These are phyloP conservation scores for Cytidiella melzeri DNA, from an alignment of 768 basidiomycete genomes.

Conservation along the genomic window DNA sequence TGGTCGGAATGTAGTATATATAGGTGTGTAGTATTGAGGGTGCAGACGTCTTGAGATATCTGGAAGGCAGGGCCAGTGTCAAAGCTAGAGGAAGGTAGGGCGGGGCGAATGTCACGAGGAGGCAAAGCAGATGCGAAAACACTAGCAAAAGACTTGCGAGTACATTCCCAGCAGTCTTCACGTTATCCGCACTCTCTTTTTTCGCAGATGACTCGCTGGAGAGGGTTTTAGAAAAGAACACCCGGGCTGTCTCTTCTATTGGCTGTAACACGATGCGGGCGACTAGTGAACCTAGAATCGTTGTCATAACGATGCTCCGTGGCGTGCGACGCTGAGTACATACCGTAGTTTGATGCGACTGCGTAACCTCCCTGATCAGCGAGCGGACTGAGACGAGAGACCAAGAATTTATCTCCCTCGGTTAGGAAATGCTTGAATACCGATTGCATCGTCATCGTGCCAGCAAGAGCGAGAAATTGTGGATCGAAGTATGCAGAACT, in stretches of 20 bases:
- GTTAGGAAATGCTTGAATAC: conserved; percentile 92
- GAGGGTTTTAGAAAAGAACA: conserved; percentile 76
- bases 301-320: not conserved
- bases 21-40: conserved; percentile 73
- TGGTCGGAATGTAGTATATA: conserved; percentile 82
- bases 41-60: conserved; percentile 73
- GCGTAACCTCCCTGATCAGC: conserved; percentile 94
- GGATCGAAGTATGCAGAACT: conserved; percentile 36
- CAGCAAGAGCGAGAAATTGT: conserved; percentile 52
- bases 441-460: conserved; percentile 84
- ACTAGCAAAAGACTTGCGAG: conserved; percentile 48
- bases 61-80: conserved; percentile 61
- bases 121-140: conserved; percentile 61
- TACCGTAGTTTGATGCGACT: conserved; percentile 93
- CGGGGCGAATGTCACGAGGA: conserved; percentile 71
- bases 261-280: conserved; percentile 94
- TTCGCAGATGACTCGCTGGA: conserved; percentile 21
- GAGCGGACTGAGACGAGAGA: conserved; percentile 79
- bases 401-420: conserved; percentile 88
- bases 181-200: conserved; percentile 1
- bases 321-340: conserved; percentile 14
- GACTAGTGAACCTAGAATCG: conserved; percentile 72
- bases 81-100: conserved; percentile 67
- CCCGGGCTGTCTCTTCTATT: conserved; percentile 84
- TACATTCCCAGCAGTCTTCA: conserved; percentile 38